Evolutionary conservation across 257 asterid genomes (phyloP), one percentile per base, ranked within the genome.

Genomic region (Orobanche coerulescens): DNA sequence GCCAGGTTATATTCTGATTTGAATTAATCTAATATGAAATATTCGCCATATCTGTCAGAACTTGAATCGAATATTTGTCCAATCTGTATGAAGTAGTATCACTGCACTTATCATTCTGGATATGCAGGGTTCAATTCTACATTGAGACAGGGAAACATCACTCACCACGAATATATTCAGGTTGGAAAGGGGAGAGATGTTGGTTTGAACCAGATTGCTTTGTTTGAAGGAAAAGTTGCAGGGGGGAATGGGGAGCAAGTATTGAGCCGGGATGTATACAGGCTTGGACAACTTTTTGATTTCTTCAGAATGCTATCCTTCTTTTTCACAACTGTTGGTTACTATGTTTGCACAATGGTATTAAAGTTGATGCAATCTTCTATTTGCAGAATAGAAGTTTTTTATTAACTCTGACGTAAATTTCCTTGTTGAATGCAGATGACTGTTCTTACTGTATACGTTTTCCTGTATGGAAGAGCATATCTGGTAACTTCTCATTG

Each of bases 151-250:
- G 98, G 98, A 44, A 92, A 92, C 77, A 80, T 92, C 71, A 92
- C 98, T 61, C 98, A 92, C 76, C 98, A 92, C 55, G 97, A 92
- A 70, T 92, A 92, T 69, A 82, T 88, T 75, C 90, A 83, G 90
- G 98, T 92, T 79, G 98, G 98, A 68, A 92, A 92, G 81, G 98
- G 98, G 58, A 92, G 98, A 78, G 98, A 92, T 76, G 98, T 92
- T 68, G 98, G 98, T 61, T 79, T 92, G 76, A 92, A 92, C 79
- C 98, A 92, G 69, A 92, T 92, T 63, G 98, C 98, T 25, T 70
- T 89, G 67, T 92, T 92, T 76, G 98, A 92, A 80, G 98, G 97
- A 66, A 92, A 92, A 79, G 98, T 92, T 28, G 95, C 98, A 54
- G 98, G 97, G 62, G 98, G 98, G 68, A 92, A 92, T 55, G 98